Evolutionary conservation across 257 asterid species (phyloP).

Genomic region (Euphrasia confusa): DNA sequence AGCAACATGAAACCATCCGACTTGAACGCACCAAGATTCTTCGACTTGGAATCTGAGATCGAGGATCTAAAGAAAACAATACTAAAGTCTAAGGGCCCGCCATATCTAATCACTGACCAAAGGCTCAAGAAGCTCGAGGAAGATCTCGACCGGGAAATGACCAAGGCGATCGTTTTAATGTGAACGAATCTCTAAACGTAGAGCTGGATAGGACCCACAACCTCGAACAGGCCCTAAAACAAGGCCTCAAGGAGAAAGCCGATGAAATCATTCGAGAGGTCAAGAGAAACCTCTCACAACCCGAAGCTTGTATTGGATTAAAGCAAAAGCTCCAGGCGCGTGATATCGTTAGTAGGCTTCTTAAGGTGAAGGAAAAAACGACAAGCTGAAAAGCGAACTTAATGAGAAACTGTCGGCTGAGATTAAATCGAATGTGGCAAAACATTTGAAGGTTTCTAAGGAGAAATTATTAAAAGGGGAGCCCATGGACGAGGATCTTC

Average conservation of each 20-base stretch:
- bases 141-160: too few species aligned
- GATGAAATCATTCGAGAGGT: constrained; percentile 38
- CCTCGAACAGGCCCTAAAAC: too few species aligned
- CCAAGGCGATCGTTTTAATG: too few species aligned
- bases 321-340: constrained; percentile 34
- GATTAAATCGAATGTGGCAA: constrained; percentile 31
- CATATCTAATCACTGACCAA: too few species aligned
- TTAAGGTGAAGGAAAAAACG: constrained; percentile 37
- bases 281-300: constrained; percentile 39
- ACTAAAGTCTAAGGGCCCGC: too few species aligned
- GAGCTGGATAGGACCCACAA: too few species aligned
- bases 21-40: constrained; percentile 29
- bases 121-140: too few species aligned
- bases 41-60: constrained; percentile 40
- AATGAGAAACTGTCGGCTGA: constrained; percentile 39
- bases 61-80: constrained; percentile 41
- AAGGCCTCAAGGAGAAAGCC: constrained; percentile 32
- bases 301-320: constrained; percentile 40
- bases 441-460: constrained; percentile 28
- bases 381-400: constrained; percentile 40
- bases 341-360: constrained; percentile 11
- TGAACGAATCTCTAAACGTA: too few species aligned
- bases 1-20: constrained; percentile 47
- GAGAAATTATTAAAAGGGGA: constrained; percentile 30
- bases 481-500: constrained; percentile 30